These are phyloP conservation scores for Aphanomyces euteiches DNA, from an alignment of 352 stramenopile species.

Conservation along the genomic window DNA sequence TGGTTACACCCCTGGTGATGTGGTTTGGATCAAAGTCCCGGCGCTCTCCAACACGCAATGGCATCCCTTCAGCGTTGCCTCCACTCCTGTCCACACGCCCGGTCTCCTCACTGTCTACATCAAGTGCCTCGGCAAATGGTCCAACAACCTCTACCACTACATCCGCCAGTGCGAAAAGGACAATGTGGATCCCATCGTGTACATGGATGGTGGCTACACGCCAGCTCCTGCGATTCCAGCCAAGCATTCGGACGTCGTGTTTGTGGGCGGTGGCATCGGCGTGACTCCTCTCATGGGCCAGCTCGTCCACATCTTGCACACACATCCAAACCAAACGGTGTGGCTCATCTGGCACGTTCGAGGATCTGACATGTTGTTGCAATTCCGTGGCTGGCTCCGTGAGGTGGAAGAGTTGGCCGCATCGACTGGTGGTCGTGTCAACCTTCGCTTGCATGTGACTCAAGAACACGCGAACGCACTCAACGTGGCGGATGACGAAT, in stretches of 20 bases:
- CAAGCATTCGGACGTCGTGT: constrained; percentile 39
- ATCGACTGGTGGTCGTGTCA: not conserved
- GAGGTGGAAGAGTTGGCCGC: not conserved
- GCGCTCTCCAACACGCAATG: constrained; percentile 39
- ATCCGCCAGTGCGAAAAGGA: constrained; percentile 35
- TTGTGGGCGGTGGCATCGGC: constrained; percentile 38
- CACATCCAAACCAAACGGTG: constrained; percentile 11
- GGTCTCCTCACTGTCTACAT: constrained; percentile 37
- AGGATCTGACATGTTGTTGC: not conserved
- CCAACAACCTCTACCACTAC: constrained; percentile 32
- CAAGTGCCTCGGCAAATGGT: constrained; percentile 31
- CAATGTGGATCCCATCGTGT: constrained; percentile 33
- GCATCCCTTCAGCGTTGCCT: constrained; percentile 37
- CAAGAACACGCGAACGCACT: constrained; percentile 1
- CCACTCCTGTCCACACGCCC: constrained; percentile 31
- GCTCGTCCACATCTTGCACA: constrained; percentile 18
- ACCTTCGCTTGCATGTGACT: constrained; percentile 15
- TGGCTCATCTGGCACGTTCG: constrained; percentile 25
- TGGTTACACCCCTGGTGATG: constrained; percentile 51
- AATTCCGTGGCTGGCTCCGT: constrained; percentile 24
- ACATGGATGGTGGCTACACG: constrained; percentile 40
- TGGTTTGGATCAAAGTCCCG: constrained; percentile 78
- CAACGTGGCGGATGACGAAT: not conserved
- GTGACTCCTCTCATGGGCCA: constrained; percentile 29
- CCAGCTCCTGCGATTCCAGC: constrained; percentile 9